These are phyloP conservation scores for Ustilago vetiveriae DNA, from an alignment of 1,284 basidiomycete species.

Conservation along the genomic window DNA sequence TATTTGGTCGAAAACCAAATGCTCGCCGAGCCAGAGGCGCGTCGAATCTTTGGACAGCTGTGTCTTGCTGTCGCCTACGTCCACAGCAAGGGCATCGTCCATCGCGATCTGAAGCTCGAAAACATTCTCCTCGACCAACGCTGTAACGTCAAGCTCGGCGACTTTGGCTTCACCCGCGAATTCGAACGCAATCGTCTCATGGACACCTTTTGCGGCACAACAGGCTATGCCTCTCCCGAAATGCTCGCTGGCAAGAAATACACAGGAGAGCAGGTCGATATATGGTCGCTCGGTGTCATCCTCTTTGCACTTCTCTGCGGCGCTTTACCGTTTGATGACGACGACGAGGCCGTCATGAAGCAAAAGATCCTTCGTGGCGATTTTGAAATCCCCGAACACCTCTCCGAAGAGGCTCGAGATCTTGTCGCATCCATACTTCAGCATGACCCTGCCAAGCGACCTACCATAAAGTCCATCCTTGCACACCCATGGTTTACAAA, in stretches of 20 bases:
- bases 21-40: slow-evolving; percentile 64
- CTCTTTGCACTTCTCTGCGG: slow-evolving; percentile 93
- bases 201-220: slow-evolving; percentile 97
- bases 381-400: slow-evolving; percentile 79
- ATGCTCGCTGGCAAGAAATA: slow-evolving; percentile 91
- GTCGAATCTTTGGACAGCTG: slow-evolving; percentile 68
- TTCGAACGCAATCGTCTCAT: slow-evolving; percentile 84
- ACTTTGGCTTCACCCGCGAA: slow-evolving; percentile 96
- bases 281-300: slow-evolving; percentile 97
- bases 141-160: slow-evolving; percentile 75
- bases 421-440: slow-evolving; percentile 82
- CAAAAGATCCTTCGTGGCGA: slow-evolving; percentile 85
- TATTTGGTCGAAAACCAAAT: slow-evolving; percentile 68
- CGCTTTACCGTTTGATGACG: slow-evolving; percentile 95
- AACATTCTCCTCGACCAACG: slow-evolving; percentile 69
- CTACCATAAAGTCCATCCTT: slow-evolving; percentile 85
- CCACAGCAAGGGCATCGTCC: slow-evolving; percentile 68
- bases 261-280: slow-evolving; percentile 92
- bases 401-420: slow-evolving; percentile 88
- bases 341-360: slow-evolving; percentile 90
- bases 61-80: slow-evolving; percentile 68
- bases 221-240: slow-evolving; percentile 92
- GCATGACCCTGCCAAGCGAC: slow-evolving; percentile 79
- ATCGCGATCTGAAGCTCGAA: slow-evolving; percentile 72
- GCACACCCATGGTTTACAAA: slow-evolving; percentile 84